phyloP scores from a whole-genome alignment of 192 early-diverging fungal species.

The Mortierella claussenii region DNA sequence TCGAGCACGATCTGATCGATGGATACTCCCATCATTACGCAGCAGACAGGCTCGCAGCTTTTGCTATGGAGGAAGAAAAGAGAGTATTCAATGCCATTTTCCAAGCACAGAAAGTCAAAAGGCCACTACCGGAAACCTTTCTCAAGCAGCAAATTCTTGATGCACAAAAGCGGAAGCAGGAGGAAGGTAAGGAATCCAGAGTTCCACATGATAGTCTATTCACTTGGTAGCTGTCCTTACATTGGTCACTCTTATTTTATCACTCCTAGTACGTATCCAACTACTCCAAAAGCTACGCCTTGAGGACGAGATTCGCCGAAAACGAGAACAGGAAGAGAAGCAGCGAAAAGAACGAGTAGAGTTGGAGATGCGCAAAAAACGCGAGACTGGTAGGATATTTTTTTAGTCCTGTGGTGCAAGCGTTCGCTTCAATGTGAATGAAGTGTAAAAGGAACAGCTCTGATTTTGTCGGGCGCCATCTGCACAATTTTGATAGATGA shows the following conservation, averaged over 20 bases:
- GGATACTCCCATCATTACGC: conserved; percentile 26
- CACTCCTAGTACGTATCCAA: conserved; percentile 24
- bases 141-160: conserved; percentile 6
- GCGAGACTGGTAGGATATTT: conserved; percentile 30
- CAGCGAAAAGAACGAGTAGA: conserved; percentile 24
- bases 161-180: conserved; percentile 24
- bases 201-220: no score
- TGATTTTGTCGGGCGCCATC: no score
- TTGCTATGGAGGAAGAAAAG: conserved; percentile 18
- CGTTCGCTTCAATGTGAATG: no score
- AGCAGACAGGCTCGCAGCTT: not conserved
- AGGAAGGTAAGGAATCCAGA: conserved; percentile 17
- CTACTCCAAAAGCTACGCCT: conserved; percentile 21
- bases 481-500: conserved; percentile 24
- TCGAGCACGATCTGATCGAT: conserved; percentile 15
- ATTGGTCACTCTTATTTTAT: not conserved
- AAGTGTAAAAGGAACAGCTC: no score
- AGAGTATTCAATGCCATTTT: conserved; percentile 17
- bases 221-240: no score
- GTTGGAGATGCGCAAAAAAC: conserved; percentile 32
- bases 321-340: conserved; percentile 16
- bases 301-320: conserved; percentile 42
- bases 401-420: no score
- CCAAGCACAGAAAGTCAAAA: conserved; percentile 7
- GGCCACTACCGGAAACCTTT: conserved; percentile 5